Conservation (phyloP, 495 filamentous ascomycete genomes). For the Aspergillus ostianus region DNA sequence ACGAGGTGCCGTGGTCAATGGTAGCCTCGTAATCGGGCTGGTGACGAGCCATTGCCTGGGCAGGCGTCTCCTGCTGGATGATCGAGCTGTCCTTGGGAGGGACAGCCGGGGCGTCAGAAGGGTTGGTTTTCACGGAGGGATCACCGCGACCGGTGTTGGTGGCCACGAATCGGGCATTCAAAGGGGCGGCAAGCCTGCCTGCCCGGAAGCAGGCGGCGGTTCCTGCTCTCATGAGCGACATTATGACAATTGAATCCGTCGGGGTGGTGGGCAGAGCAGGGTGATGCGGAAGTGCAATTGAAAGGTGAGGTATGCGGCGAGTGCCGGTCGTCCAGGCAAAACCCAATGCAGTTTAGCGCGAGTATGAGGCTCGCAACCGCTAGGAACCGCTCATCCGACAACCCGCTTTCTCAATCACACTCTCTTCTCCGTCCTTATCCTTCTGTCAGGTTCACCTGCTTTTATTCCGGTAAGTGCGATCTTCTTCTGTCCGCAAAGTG, state of each 20-base stretch:
- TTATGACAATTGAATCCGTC: slow-evolving; percentile 26
- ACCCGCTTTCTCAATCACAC: slow-evolving; percentile 41
- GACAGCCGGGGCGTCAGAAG: slow-evolving; percentile 41
- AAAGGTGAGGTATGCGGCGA: slow-evolving; percentile 38
- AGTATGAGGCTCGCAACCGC: slow-evolving; percentile 26
- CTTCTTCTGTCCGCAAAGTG: background rate
- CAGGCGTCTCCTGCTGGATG: slow-evolving; percentile 52
- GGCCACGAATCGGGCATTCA: slow-evolving; percentile 40
- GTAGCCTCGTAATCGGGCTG: slow-evolving; percentile 76
- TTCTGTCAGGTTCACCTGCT: slow-evolving; percentile 32
- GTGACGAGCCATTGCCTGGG: slow-evolving; percentile 57
- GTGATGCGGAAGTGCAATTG: slow-evolving; percentile 21
- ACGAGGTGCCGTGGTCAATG: slow-evolving; percentile 82
- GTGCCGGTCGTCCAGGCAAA: slow-evolving; percentile 36
- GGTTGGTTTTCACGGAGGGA: slow-evolving; percentile 37
- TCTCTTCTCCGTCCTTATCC: slow-evolving; percentile 36
- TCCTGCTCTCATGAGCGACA: slow-evolving; percentile 48
- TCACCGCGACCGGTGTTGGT: slow-evolving; percentile 21
- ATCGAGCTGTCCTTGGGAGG: slow-evolving; percentile 40
- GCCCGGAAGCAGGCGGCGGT: slow-evolving; percentile 38
- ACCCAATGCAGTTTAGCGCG: slow-evolving; percentile 44
- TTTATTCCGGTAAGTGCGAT: slow-evolving; percentile 33
- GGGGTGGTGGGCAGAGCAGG: slow-evolving; percentile 23
- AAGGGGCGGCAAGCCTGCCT: slow-evolving; percentile 28
- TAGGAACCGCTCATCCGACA: slow-evolving; percentile 40